Evolutionary conservation across 2,329 filamentous ascomycete species (phyloP), one percentile per base, ranked within the genome.

Genomic region (Penicillium sp.): DNA sequence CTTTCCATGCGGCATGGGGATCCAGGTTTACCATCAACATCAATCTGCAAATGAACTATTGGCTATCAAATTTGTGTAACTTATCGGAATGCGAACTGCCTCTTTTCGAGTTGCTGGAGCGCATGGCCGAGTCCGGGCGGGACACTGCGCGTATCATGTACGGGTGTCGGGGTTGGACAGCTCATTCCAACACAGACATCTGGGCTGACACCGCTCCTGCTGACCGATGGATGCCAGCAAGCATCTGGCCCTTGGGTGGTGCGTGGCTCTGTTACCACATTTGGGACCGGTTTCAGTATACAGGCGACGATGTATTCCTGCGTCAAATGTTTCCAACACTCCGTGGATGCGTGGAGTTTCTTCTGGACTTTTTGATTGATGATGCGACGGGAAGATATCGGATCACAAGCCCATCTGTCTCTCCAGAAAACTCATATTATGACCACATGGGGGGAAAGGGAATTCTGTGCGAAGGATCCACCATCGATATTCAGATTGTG

Each of bases 31-130:
- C 84, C 43, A 74, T 78, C 40, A 83, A 86, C 56, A 83, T 86
- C 62, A 86, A 86, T 54, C 56, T 85, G 0, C 81, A 86, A 59
- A 86, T 86, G 83, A 86, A 85, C 56, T 79, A 86, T 58, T 86
- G 83, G 83, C 71, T 71, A 1, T 77, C 78, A 2, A 81, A 84
- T 32, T 76, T 82, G 49, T 83, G 81, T 0, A 72, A 81, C 1
- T 75, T 81, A 44, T 77, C 29, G 0, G 75, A 77, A 43, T 75
- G 71, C 2, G 72, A 78, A 16, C 49, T 68, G 1, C 77, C 79
- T 0, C 52, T 82, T 0, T 76, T 80, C 32, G 67, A 73, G 21
- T 61, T 77, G 2, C 65, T 79, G 3, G 71, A 78, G 16, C 67
- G 68, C 3, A 68, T 74, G 57, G 59, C 65, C 57, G 55, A 38